These are phyloP conservation scores for Sordaria brevicollis DNA, from an alignment of 495 filamentous ascomycete genomes.

Conservation along the genomic window DNA sequence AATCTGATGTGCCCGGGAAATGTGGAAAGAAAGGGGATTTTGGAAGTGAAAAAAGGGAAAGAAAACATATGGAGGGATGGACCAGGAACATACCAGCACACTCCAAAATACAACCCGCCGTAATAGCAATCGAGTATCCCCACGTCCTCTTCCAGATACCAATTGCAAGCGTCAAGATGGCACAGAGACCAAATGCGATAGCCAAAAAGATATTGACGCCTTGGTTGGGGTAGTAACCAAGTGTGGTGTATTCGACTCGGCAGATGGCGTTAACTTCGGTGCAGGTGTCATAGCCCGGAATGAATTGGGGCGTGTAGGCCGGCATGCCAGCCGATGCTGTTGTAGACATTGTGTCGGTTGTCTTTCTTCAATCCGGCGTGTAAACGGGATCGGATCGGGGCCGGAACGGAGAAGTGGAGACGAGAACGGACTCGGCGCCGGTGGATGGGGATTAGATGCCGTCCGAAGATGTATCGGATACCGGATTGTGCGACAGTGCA, in stretches of 20 bases:
- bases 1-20: too few species aligned
- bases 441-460: not conserved
- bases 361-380: not conserved
- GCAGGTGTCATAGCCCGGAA: slow-evolving; percentile 33
- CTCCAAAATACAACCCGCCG: slow-evolving; percentile 34
- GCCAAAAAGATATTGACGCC: slow-evolving; percentile 53
- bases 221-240: slow-evolving; percentile 57
- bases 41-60: not conserved
- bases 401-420: not conserved
- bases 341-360: slow-evolving; percentile 2
- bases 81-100: slow-evolving; percentile 21
- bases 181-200: slow-evolving; percentile 43
- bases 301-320: slow-evolving; percentile 1
- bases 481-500: not conserved
- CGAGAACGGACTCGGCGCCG: not conserved
- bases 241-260: slow-evolving; percentile 49
- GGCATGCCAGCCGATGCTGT: not conserved
- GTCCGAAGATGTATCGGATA: not conserved
- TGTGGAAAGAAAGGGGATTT: too few species aligned
- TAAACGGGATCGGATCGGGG: not conserved
- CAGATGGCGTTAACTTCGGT: slow-evolving; percentile 37
- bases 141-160: slow-evolving; percentile 56
- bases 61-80: not conserved
- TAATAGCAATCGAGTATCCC: slow-evolving; percentile 46
- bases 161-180: slow-evolving; percentile 33